Evolutionary conservation across 1,284 basidiomycete species (phyloP), one percentile per base, ranked within the genome.

Genomic region (Apiotrichum porosum): DNA sequence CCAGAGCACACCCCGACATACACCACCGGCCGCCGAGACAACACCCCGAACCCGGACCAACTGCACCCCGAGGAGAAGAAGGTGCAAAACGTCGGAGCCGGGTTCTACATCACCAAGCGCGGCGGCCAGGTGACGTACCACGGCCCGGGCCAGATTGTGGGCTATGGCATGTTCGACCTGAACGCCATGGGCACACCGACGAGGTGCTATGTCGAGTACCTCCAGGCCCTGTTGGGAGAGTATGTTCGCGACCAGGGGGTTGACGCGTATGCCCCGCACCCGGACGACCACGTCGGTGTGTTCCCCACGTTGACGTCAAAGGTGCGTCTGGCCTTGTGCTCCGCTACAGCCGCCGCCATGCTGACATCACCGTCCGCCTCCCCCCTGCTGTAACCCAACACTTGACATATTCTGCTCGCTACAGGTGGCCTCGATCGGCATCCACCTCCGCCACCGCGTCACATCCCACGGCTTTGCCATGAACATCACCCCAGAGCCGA

Each of bases 81-180:
- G 40, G 77, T 95, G 23, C 80, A 77, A 9, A 75, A 75, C 14
- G 78, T 91, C 21, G 91, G 93, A 15, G 93, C 94, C 0, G 89
- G 94, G 64, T 94, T 94, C 66, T 80, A 86, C 33, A 76, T 81
- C 28, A 85, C 92, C 2, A 80, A 83, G 54, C 80, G 95, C 51
- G 94, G 94, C 10, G 94, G 94, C 2, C 85, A 97, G 71, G 81
- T 92, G 47, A 99, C 95, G 2, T 99, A 91, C 71, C 95, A 99
- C 70, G 95, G 95, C 0, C 94, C 94, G 0, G 95, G 95, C 3
- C 95, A 99, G 73, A 78, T 99, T 54, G 88, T 97, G 13, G 95
- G 91, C 28, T 99, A 99, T 66, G 90, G 92, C 1, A 80, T 97
- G 42, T 77, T 97, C 37, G 92, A 98, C 73, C 78, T 97, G 15